A percentile compares a stretch with the other conserved stretches of the same genome.
Conservation (phyloP, 495 filamentous ascomycete genomes). For the Hypoxylon perforatum region DNA sequence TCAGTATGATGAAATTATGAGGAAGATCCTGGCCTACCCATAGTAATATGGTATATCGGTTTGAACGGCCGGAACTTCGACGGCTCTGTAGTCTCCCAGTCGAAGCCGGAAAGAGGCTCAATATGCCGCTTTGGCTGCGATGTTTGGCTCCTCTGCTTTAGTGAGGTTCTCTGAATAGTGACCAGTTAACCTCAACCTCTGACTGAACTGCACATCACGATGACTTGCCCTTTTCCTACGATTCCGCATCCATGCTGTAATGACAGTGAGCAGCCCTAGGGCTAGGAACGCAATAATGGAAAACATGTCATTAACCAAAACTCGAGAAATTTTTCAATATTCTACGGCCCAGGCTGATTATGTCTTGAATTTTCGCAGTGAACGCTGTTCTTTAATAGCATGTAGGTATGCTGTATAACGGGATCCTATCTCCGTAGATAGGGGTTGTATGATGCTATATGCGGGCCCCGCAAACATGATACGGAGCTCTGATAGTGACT, state of each 20-base stretch:
- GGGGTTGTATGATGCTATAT: constrained; percentile 5
- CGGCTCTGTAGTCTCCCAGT: constrained; percentile 70
- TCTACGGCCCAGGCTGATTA: not conserved
- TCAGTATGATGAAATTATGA: not conserved
- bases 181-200: not conserved
- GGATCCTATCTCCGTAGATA: not conserved
- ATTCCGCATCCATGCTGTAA: constrained; percentile 5
- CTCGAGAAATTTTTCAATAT: not conserved
- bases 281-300: not conserved
- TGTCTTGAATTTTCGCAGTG: too few relatives aligned
- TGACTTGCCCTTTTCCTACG: constrained; percentile 2
- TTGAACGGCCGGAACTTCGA: constrained; percentile 74
- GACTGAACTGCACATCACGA: not conserved
- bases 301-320: not conserved
- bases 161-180: not conserved
- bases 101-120: constrained; percentile 66
- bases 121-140: constrained; percentile 44
- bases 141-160: not conserved
- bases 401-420: constrained; percentile 1
- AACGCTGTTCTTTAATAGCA: not conserved
- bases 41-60: constrained; percentile 76
- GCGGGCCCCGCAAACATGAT: constrained; percentile 16
- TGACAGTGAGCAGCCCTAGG: not conserved
- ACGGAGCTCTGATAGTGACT: constrained; percentile 17
- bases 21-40: constrained; percentile 63